Percentiles rank a stretch among this genome's conserved stretches.
Conservation (phyloP, 371 early-diverging fungal genomes). For the Cokeromyces recurvatus region DNA sequence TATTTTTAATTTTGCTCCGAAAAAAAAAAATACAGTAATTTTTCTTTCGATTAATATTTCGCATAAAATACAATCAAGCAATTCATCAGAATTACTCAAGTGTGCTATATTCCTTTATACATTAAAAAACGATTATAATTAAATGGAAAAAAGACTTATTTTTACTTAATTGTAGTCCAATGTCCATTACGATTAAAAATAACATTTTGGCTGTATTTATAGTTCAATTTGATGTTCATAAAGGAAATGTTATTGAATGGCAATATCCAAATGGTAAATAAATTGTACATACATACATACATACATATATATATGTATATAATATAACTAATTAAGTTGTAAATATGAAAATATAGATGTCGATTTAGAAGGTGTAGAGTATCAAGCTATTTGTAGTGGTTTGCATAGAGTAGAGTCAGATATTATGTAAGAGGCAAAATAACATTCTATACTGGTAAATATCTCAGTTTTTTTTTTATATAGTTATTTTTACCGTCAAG, state of each 20-base stretch:
- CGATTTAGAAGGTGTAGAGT: conserved; percentile 52
- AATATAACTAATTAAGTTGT: background rate
- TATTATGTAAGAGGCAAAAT: conserved; percentile 38
- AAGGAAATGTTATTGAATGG: conserved; percentile 60
- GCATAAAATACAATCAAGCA: no score
- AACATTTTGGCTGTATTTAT: conserved; percentile 53
- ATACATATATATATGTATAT: background rate
- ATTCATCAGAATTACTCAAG: no score
- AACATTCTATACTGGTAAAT: background rate
- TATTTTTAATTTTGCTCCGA: no score
- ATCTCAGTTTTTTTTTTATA: background rate
- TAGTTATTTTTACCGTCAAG: conserved; percentile 49
- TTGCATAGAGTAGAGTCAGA: conserved; percentile 50
- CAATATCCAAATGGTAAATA: conserved; percentile 44
- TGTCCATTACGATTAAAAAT: no score
- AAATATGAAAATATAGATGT: conserved; percentile 24
- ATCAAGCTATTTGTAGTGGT: conserved; percentile 59
- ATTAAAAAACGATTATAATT: no score
- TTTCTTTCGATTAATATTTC: no score
- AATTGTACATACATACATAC: background rate
- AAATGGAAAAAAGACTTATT: no score
- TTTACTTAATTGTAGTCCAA: no score
- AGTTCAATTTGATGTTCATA: conserved; percentile 51
- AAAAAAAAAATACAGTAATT: no score
- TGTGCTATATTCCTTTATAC: no score